A percentile compares a stretch with the other conserved stretches of the same genome.
Conservation (phyloP, 2,329 filamentous ascomycete genomes). For the Cladobotryum protrusum region DNA sequence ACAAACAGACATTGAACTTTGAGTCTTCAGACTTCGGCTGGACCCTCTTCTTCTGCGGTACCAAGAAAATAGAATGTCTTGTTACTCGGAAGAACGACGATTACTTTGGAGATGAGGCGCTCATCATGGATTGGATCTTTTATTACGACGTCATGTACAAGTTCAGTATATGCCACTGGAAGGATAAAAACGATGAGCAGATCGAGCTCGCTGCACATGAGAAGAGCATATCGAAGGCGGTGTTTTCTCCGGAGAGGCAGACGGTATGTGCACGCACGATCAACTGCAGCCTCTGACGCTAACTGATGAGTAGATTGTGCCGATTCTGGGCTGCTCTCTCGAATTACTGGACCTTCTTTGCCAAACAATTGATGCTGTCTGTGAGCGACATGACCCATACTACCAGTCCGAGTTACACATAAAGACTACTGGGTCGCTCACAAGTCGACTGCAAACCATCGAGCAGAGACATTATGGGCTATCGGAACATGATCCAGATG, state of each 20-base stretch:
- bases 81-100: conserved; percentile 1
- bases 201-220: not conserved
- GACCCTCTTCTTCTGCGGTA: conserved; percentile 10
- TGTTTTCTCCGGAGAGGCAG: conserved; percentile 10
- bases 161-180: conserved; percentile 11
- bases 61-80: conserved; percentile 4
- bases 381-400: not conserved
- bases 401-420: conserved; percentile 1
- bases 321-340: conserved; percentile 9
- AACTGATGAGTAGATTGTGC: conserved; percentile 1
- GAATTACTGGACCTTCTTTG: conserved; percentile 8
- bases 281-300: too few species aligned
- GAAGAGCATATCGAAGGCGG: conserved; percentile 7
- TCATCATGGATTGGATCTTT: conserved; percentile 11
- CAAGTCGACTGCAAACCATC: conserved; percentile 2
- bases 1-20: conserved; percentile 7
- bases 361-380: conserved; percentile 3
- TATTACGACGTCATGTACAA: conserved; percentile 12
- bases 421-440: not conserved
- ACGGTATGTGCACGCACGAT: not conserved
- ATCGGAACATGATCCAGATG: not conserved
- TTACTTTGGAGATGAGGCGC: conserved; percentile 4
- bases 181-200: conserved; percentile 1
- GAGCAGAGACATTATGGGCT: conserved; percentile 2
- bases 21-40: conserved; percentile 9